phyloP scores from a whole-genome alignment of 2,329 filamentous ascomycete species.

The Epichloe glyceriae region DNA sequence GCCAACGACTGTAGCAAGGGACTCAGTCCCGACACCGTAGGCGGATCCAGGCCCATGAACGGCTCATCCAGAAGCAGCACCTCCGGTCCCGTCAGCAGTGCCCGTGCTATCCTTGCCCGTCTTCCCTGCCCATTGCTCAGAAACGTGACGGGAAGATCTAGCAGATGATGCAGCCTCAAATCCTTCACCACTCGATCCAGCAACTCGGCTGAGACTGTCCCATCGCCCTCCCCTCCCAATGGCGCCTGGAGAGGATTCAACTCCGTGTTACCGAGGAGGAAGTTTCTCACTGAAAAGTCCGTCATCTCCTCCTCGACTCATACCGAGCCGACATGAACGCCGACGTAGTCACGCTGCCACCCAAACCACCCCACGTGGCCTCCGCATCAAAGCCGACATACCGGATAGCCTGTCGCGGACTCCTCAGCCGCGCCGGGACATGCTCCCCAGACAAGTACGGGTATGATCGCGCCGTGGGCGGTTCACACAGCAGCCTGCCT shows the following conservation, averaged over 20 bases:
- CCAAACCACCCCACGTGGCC: slow-evolving; percentile 37
- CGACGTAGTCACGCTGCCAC: slow-evolving; percentile 46
- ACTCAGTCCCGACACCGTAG: slow-evolving; percentile 60
- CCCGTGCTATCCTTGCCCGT: slow-evolving; percentile 76
- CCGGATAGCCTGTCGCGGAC: slow-evolving; percentile 56
- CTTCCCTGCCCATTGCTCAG: slow-evolving; percentile 89
- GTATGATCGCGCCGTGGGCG: slow-evolving; percentile 62
- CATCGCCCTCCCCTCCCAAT: slow-evolving; percentile 30
- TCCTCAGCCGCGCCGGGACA: slow-evolving; percentile 41
- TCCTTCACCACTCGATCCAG: slow-evolving; percentile 54
- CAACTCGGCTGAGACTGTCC: slow-evolving; percentile 32
- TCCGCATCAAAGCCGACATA: slow-evolving; percentile 87
- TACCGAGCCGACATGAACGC: slow-evolving; percentile 84
- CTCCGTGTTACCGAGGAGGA: slow-evolving; percentile 68
- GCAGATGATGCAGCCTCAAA: slow-evolving; percentile 53
- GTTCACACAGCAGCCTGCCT: slow-evolving; percentile 63
- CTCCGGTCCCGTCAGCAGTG: slow-evolving; percentile 65
- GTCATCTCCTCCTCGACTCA: slow-evolving; percentile 75
- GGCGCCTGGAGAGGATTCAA: slow-evolving; percentile 52
- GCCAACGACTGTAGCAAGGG: slow-evolving; percentile 57
- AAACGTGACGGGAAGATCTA: slow-evolving; percentile 75
- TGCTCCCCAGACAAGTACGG: slow-evolving; percentile 59
- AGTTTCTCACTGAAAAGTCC: slow-evolving; percentile 75
- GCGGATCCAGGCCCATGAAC: slow-evolving; percentile 90
- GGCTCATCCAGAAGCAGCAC: slow-evolving; percentile 82